Evolutionary conservation across 208 protist genomes (phyloP), one percentile per base, ranked within the genome.

Genomic region (Phytomonas sp.): DNA sequence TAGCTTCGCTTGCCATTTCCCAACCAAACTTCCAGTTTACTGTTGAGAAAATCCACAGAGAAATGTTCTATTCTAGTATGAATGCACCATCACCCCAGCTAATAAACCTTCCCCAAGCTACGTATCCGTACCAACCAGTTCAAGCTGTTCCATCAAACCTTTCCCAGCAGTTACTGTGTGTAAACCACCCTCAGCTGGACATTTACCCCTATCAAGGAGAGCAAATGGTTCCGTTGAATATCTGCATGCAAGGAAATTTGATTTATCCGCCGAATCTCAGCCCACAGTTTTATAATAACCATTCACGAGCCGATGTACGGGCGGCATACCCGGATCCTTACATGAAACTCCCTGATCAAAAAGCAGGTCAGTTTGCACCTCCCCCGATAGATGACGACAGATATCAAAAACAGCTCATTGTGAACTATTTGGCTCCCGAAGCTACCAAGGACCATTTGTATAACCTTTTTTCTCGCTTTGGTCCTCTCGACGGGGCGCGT

Each of bases 351-450:
- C 8, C 34, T 29, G 64, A 68, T 36, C 73, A 81, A 68, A 79
- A 67, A 62, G 66, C 56, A 17, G 81, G 81, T 51, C 75, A 84
- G 46, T 77, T 66, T 43, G 72, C 76, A 15, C 78, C 81, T 15
- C 53, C 80, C 26, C 62, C 80, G 11, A 71, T 73, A 0, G 69
- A 86, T 15, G 87, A 92, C 63, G 87, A 92, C 53, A 73, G 84
- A 11, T 90, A 87, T 66, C 75, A 73, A 20, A 93, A 88, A 74
- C 84, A 91, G 71, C 76, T 93, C 1, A 93, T 93, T 72, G 87
- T 93, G 4, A 93, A 93, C 76, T 93, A 93, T 66, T 70, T 93
- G 7, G 84, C 84, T 0, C 81, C 82, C 37, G 74, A 88, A 61
- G 85, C 91, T 62, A 84, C 76, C 0, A 84, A 75, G 34, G 76